Evolutionary conservation across 2,329 filamentous ascomycete genomes (phyloP), one percentile per base, ranked within the genome.

Genomic region (Cryphonectria radicalis): DNA sequence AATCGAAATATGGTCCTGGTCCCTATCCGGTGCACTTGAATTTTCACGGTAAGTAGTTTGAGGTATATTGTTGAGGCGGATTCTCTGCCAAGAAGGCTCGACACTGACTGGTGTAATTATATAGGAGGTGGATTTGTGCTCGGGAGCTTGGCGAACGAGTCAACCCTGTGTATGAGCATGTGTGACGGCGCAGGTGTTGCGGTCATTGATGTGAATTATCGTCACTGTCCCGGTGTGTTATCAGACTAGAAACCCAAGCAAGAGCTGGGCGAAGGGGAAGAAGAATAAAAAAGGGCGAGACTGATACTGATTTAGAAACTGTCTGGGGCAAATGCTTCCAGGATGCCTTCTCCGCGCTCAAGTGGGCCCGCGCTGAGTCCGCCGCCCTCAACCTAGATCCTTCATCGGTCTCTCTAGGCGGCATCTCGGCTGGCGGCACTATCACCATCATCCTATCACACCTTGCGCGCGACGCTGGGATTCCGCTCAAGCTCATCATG

Each of bases 201-300:
- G 0, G 79, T 83, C 1, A 74, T 83, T 5, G 81, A 83, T 63
- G 81, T 82, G 37, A 78, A 81, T 67, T 83, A 83, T 72, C 80
- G 81, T 1, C 80, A 80, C 55, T 82, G 81, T 63, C 67, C 67
- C 19, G 67, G 67, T 68, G 22, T 4, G 59, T 63, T 19, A 19
- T 7, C 25, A 19, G 46, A 1, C 46, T 22, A 50, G 46, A 50
- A 7, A 19, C 22, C 22, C 46, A 4, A n/a, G 8, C 19, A 4
- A 50, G 22, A 11, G 19, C 7, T 8, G 6, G 59, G 17, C 32
- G 10, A 40, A 13, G 37, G 35, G 35, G 8, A 6, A 37, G 5
- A 37, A 6, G 35, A 35, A 32, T 1, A 1, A 13, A 5, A 19
- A 10, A n/a, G 6, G 28, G 32, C 5, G 11, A 7, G 11, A 8